Evolutionary conservation across 495 filamentous ascomycete genomes (phyloP), one percentile per base, ranked within the genome.

Genomic region (Aspergillus sparsus): DNA sequence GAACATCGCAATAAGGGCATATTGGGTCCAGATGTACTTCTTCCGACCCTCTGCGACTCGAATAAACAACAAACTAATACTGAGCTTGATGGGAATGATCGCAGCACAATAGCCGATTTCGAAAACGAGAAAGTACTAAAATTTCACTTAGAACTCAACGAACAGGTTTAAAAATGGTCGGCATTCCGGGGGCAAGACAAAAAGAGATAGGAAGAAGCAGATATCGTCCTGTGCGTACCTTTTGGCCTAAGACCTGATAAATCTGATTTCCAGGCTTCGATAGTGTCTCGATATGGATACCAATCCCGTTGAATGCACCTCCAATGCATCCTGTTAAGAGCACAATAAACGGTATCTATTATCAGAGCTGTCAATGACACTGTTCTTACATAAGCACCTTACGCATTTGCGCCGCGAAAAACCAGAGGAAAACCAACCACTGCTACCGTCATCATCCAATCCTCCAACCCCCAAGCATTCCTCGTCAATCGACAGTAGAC

Each of bases 81-180:
- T 71, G 44, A 71, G 62, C 36, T 71, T 71, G 45, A 68, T 68
- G 0, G 66, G 66, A 31, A 71, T 71, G 32, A 71, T 71, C n/a
- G 66, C 64, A 39, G 64, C 31, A 33, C 66, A 66, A 15, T 71
- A 71, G 44, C 66, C 66, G 36, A 71, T 64, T 58, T 68, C 64
- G 53, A 71, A 71, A 32, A 71, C 62, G 10, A 69, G 58, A 53
- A 67, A 69, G 53, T 62, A 69, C 64, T 67, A 21, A 33, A 34
- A 1, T n/a, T 44, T 15, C 10, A 12, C 42, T 59, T 15, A 60
- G 21, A 15, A 15, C 16, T 42, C 32, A 33, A 13, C 9, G 31
- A 37, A 27, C 1, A 3, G 21, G 21, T 27, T 3, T 27, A 27
- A 3, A 27, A 27, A 27, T 27, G 21, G 1, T 3, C 3, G 3